A percentile compares a stretch with the other conserved stretches of the same genome.
Evolutionary conservation across 768 basidiomycete genomes (phyloP).

Genomic region (Leccinum subtestaceum): DNA sequence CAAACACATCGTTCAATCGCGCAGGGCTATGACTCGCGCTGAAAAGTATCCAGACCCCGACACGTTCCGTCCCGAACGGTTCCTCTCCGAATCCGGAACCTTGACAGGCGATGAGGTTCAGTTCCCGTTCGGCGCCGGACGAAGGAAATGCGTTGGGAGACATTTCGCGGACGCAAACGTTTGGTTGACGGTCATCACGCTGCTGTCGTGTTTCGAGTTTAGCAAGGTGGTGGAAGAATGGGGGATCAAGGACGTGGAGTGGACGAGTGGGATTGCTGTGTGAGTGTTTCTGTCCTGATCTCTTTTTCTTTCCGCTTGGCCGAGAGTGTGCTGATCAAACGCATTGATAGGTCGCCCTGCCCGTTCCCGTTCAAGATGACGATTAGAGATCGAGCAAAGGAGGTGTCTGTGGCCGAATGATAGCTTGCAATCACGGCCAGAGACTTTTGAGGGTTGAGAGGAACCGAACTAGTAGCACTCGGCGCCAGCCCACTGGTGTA

Average conservation of each 20-base stretch:
- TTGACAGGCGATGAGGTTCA: background rate
- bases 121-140: constrained; percentile 2
- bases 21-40: constrained; percentile 4
- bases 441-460: background rate
- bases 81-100: background rate
- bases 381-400: background rate
- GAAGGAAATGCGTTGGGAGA: constrained; percentile 2
- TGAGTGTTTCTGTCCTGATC: background rate
- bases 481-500: no score
- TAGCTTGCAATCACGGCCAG: background rate
- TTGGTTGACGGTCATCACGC: constrained; percentile 3
- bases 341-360: background rate
- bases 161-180: constrained; percentile 1
- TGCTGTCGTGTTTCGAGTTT: constrained; percentile 7
- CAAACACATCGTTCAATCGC: background rate
- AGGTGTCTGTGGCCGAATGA: background rate
- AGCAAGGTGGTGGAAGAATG: constrained; percentile 1
- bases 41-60: constrained; percentile 5
- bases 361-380: constrained; percentile 5
- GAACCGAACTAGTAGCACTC: background rate
- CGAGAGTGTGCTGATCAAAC: background rate
- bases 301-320: background rate
- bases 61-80: constrained; percentile 1
- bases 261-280: constrained; percentile 2
- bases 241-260: constrained; percentile 1